A percentile compares a stretch with the other conserved stretches of the same genome.
These are phyloP conservation scores for Pythium dissotocum DNA, from an alignment of 352 stramenopile species.

Conservation along the genomic window DNA sequence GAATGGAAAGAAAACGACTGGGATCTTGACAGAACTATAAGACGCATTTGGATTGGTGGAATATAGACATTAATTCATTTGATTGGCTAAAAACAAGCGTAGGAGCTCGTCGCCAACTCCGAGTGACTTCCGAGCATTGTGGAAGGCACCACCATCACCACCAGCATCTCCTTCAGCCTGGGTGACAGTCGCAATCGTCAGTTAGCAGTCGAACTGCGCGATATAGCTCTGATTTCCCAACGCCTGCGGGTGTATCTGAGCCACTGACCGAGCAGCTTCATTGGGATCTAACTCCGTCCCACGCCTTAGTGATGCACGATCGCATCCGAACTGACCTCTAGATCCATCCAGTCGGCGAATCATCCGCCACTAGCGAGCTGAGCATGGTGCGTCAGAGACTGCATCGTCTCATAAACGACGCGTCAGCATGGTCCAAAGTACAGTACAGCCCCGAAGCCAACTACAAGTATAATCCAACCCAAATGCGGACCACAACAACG, in stretches of 20 bases:
- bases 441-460: no score
- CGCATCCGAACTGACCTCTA: not conserved
- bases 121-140: not conserved
- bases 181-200: not conserved
- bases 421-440: not conserved
- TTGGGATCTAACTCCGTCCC: not conserved
- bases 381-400: not conserved
- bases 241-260: not conserved
- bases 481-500: no score
- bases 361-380: not conserved
- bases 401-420: not conserved
- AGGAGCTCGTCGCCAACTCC: no score
- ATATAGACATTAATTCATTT: not conserved
- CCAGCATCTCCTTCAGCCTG: not conserved
- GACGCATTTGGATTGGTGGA: conserved; percentile 6
- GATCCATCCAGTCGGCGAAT: not conserved
- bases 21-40: conserved; percentile 13
- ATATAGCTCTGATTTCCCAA: no score
- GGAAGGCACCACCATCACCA: not conserved
- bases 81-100: not conserved
- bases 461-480: no score
- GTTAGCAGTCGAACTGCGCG: not conserved
- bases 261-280: no score
- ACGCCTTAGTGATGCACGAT: not conserved
- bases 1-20: conserved; percentile 14